These are phyloP conservation scores for Poteriospumella lacustris DNA, from an alignment of 108 stramenopile genomes.

Conservation along the genomic window DNA sequence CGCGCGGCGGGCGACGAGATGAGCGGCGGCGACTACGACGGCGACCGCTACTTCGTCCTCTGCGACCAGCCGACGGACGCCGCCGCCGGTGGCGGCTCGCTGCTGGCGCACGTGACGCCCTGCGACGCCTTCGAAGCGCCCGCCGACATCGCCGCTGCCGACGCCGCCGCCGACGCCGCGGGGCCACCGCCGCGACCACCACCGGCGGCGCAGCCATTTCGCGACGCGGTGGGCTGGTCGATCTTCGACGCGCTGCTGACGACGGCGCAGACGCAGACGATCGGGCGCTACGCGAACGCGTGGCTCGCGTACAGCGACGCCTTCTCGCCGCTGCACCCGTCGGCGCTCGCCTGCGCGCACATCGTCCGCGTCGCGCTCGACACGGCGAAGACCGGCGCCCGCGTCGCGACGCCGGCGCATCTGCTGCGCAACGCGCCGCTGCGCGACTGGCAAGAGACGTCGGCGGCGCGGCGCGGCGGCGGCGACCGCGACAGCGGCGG, in stretches of 20 bases:
- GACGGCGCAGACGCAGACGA: background rate
- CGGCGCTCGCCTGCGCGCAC: background rate
- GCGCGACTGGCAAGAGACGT: background rate
- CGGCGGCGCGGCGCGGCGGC: background rate
- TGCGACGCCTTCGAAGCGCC: background rate
- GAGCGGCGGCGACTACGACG: slow-evolving; percentile 27
- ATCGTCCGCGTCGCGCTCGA: background rate
- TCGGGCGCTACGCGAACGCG: background rate
- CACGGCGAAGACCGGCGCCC: background rate
- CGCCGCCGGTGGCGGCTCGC: background rate
- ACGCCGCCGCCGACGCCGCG: background rate
- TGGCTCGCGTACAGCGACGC: background rate
- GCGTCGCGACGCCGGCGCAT: background rate
- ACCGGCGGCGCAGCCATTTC: background rate
- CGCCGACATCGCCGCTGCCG: background rate
- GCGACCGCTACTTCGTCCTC: background rate
- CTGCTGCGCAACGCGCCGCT: background rate
- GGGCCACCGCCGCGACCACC: background rate
- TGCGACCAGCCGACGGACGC: too few species aligned
- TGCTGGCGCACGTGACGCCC: background rate
- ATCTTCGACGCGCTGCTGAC: background rate
- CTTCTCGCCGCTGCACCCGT: background rate
- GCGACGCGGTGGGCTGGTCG: background rate
- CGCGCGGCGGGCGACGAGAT: background rate
- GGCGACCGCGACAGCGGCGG: background rate